Evolutionary conservation across 306 rosid species (phyloP).

Genomic region (Alnus rubra): DNA sequence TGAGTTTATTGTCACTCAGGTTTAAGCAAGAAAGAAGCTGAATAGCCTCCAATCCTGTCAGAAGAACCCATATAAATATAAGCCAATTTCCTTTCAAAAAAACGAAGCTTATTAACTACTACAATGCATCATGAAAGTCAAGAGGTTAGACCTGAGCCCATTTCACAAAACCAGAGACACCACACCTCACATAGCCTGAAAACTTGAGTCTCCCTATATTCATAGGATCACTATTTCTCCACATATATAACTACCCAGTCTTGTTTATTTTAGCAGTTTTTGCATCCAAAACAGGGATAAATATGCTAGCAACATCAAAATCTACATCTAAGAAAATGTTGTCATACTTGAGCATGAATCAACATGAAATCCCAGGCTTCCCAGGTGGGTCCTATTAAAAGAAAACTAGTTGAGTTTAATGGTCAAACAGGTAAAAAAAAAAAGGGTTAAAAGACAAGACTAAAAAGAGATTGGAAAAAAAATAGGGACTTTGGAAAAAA

Average conservation of each 20-base stretch:
- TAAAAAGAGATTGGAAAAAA: no score
- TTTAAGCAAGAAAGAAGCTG: conserved; percentile 80
- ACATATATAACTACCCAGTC: conserved; percentile 1
- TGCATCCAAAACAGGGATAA: background rate
- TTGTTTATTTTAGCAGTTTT: background rate
- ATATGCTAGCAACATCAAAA: background rate
- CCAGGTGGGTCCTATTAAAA: background rate
- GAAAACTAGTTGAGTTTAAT: background rate
- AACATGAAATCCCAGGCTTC: background rate
- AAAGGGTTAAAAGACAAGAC: no score
- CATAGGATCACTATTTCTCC: background rate
- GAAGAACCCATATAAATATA: conserved; percentile 23
- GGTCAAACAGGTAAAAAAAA: background rate
- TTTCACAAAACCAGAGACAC: background rate
- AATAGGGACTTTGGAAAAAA: no score
- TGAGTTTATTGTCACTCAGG: conserved; percentile 69
- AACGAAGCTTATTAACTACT: background rate
- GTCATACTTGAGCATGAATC: background rate
- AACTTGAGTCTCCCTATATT: background rate
- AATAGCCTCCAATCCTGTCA: conserved; percentile 88
- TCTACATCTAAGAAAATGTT: background rate
- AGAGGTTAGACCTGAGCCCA: background rate
- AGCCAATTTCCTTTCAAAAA: conserved; percentile 9
- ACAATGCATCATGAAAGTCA: conserved; percentile 9
- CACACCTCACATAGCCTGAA: background rate